Percentiles rank a stretch among this genome's conserved stretches.
Evolutionary conservation across 176 grass and related monocot species (phyloP).

Genomic region (Rhipidocladum racemiflorum): DNA sequence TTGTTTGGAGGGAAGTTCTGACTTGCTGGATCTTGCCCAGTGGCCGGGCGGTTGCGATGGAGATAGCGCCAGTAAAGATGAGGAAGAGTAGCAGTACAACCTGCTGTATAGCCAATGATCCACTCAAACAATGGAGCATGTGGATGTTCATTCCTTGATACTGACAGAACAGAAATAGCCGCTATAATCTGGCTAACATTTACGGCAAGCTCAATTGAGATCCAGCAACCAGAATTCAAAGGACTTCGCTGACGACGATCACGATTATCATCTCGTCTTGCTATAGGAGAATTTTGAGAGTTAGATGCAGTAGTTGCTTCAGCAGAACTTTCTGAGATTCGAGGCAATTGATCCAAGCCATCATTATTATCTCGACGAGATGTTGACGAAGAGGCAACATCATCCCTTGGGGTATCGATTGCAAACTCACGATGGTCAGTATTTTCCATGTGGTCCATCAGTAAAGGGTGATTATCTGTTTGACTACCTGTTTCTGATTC

Average conservation of each 20-base stretch:
- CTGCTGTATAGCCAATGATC: constrained; percentile 84
- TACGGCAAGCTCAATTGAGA: constrained; percentile 78
- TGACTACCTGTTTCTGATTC: constrained; percentile 27
- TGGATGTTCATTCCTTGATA: constrained; percentile 79
- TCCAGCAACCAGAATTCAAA: constrained; percentile 90
- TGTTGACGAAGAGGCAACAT: constrained; percentile 54
- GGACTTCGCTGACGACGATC: constrained; percentile 55
- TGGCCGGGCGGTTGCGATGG: constrained; percentile 45
- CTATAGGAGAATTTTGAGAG: constrained; percentile 36
- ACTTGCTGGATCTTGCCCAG: constrained; percentile 48
- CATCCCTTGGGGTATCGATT: constrained; percentile 55
- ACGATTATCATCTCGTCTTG: constrained; percentile 56
- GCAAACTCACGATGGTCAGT: constrained; percentile 35
- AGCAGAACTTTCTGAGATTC: constrained; percentile 34
- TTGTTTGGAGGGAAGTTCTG: constrained; percentile 47
- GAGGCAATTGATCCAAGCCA: constrained; percentile 27
- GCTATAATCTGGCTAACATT: constrained; percentile 83
- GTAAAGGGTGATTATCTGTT: constrained; percentile 46
- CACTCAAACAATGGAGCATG: constrained; percentile 74
- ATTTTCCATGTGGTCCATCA: constrained; percentile 47
- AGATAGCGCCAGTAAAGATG: constrained; percentile 92
- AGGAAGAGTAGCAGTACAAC: constrained; percentile 75
- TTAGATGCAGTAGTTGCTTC: constrained; percentile 38
- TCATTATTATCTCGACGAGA: constrained; percentile 35
- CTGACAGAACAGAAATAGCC: constrained; percentile 63